Percentiles rank a stretch among this genome's conserved stretches.
Evolutionary conservation across 805 yeast genomes (phyloP).

Genomic region (Alloascoidea hylecoeti): DNA sequence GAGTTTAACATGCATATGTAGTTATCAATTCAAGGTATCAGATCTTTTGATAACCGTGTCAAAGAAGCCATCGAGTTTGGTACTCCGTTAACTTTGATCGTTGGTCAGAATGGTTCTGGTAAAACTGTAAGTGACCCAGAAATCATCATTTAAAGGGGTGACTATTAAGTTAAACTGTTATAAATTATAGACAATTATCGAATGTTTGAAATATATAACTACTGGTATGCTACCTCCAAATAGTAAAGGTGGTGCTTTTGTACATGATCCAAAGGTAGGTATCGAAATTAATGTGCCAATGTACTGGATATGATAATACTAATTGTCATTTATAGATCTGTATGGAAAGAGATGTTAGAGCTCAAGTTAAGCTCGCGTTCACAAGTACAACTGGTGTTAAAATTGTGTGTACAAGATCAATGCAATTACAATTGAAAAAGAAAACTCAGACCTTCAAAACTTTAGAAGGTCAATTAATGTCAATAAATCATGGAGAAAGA

Average conservation of each 20-base stretch:
- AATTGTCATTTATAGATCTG: constrained; percentile 21
- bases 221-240: constrained; percentile 96
- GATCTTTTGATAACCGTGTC: constrained; percentile 81
- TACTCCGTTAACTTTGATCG: constrained; percentile 80
- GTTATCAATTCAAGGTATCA: constrained; percentile 71
- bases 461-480: constrained; percentile 74
- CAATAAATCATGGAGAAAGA: constrained; percentile 45
- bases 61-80: constrained; percentile 84
- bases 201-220: constrained; percentile 84
- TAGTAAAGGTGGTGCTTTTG: constrained; percentile 89
- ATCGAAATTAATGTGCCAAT: background rate
- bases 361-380: constrained; percentile 84
- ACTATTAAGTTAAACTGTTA: background rate
- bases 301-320: background rate
- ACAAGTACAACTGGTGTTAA: constrained; percentile 54
- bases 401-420: constrained; percentile 78
- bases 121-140: constrained; percentile 55
- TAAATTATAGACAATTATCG: constrained; percentile 60
- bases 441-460: constrained; percentile 71
- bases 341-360: constrained; percentile 65
- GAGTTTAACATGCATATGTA: constrained; percentile 20
- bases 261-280: constrained; percentile 68
- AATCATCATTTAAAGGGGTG: background rate
- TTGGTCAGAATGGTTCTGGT: constrained; percentile 94
- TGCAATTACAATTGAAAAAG: constrained; percentile 57